Percentiles rank a stretch among this genome's conserved stretches.
Conservation (phyloP, 2,329 filamentous ascomycete species). For the Ascochyta fabae region DNA sequence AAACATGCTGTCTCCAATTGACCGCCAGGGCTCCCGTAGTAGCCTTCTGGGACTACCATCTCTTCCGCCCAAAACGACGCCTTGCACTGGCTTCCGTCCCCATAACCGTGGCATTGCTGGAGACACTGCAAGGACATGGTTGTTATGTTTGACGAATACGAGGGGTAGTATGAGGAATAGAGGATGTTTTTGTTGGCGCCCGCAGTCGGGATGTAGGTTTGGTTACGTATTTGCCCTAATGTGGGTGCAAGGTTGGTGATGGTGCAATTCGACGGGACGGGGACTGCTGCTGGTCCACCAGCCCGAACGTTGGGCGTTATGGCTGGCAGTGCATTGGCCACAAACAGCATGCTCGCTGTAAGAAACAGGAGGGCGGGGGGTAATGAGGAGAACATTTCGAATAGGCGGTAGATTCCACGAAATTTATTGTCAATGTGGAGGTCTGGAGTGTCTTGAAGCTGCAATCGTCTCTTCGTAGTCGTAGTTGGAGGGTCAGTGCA, state of each 20-base stretch:
- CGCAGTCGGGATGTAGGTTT: slow-evolving; percentile 33
- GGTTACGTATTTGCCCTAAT: neutral
- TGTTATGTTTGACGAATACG: slow-evolving; percentile 34
- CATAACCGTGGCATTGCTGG: slow-evolving; percentile 52
- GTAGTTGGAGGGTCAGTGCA: neutral
- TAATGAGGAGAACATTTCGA: neutral
- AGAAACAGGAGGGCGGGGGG: neutral
- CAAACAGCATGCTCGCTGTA: neutral
- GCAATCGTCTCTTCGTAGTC: neutral
- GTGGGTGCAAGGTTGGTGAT: slow-evolving; percentile 35
- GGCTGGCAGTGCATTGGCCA: neutral
- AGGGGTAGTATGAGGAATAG: slow-evolving; percentile 45
- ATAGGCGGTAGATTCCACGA: neutral
- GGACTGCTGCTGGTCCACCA: slow-evolving; percentile 42
- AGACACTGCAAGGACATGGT: slow-evolving; percentile 44
- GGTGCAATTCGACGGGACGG: slow-evolving; percentile 47
- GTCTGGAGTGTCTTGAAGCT: neutral
- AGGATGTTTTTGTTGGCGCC: slow-evolving; percentile 28
- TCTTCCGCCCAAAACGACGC: slow-evolving; percentile 47
- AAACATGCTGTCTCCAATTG: slow-evolving; percentile 44
- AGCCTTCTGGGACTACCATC: slow-evolving; percentile 45
- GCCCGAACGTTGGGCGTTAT: slow-evolving; percentile 28
- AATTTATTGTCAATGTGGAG: too few relatives aligned
- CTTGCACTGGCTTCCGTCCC: slow-evolving; percentile 44
- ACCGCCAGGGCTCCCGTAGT: slow-evolving; percentile 42